Evolutionary conservation across 345 rosid genomes (phyloP), one percentile per base, ranked within the genome.

Genomic region (Citrus medica): DNA sequence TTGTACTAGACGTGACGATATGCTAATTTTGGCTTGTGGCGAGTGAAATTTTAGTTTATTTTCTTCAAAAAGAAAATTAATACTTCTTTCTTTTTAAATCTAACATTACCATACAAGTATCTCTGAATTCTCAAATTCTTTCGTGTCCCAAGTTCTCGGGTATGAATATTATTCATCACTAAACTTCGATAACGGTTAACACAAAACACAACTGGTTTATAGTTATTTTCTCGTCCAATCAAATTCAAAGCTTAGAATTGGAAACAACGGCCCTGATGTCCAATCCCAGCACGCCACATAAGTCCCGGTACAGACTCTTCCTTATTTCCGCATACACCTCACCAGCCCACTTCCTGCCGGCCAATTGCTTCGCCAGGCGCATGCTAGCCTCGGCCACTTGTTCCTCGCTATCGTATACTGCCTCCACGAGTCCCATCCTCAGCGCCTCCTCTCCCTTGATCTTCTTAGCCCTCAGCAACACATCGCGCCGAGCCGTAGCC

Each of bases 291-390:
- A 80, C 24, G 67, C 33, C 86, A 73, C 93, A 89, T 16, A 86
- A 48, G 51, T 87, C 90, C 0, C 93, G 97, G 64, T 86, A 93
- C 89, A 93, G 71, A 53, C 92, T 86, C 89, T 87, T 92, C 88
- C 98, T 86, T 2, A 92, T 90, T 84, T 90, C 93, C 33, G 90
- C 88, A 67, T 91, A 95, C 27, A 86, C 88, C 33, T 82, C 90
- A 8, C 93, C 92, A 27, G 79, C 53, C 98, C 96, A 91, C 30
- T 88, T 85, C 86, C 87, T 85, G 66, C 77, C 67, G 0, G 82
- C 86, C 74, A 93, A 76, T 35, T 84, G 79, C 85, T 89, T 87
- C 25, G 82, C 97, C 17, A 91, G 79, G 80, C 81, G 78, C 82
- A 81, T 58, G 46, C 87, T 71, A 66, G 90, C 90, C 79, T 81